Conservation (phyloP, 2,329 filamentous ascomycete species). For the Trichoderma harzianum region DNA sequence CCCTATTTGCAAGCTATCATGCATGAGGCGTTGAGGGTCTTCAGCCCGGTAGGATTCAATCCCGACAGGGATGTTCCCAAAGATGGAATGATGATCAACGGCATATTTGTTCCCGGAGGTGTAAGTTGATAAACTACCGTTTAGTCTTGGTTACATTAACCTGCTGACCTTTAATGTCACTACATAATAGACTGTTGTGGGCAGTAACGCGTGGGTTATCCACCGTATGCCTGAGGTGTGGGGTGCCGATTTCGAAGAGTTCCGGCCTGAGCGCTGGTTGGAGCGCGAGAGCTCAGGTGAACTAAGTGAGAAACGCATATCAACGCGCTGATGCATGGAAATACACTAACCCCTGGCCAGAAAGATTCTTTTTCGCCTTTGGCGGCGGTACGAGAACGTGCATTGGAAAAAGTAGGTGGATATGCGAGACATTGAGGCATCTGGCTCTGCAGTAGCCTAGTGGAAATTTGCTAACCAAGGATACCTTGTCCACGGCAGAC, state of each 20-base stretch:
- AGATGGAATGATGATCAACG: not conserved
- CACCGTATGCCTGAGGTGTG: not conserved
- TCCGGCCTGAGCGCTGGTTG: not conserved
- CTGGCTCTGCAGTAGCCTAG: not conserved
- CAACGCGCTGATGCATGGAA: not conserved
- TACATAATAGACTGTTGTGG: not conserved
- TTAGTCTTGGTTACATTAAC: not conserved
- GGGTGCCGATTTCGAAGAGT: not conserved
- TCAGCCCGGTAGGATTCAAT: not conserved
- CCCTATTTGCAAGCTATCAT: not conserved
- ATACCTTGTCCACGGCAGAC: not conserved
- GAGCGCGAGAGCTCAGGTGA: not conserved
- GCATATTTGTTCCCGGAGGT: not conserved
- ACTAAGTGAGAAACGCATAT: not conserved
- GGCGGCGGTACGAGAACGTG: not conserved
- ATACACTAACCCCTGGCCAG: not conserved
- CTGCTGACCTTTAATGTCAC: not conserved
- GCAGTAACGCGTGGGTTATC: not conserved
- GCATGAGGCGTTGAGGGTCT: not conserved
- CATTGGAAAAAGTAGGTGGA: not conserved
- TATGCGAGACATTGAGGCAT: not conserved
- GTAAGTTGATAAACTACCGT: not conserved
- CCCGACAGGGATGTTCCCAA: not conserved
- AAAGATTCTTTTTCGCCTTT: not conserved
- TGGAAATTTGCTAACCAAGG: not conserved